Evolutionary conservation across 1,284 basidiomycete genomes (phyloP), one percentile per base, ranked within the genome.

Genomic region (Microbotryum intermedium): DNA sequence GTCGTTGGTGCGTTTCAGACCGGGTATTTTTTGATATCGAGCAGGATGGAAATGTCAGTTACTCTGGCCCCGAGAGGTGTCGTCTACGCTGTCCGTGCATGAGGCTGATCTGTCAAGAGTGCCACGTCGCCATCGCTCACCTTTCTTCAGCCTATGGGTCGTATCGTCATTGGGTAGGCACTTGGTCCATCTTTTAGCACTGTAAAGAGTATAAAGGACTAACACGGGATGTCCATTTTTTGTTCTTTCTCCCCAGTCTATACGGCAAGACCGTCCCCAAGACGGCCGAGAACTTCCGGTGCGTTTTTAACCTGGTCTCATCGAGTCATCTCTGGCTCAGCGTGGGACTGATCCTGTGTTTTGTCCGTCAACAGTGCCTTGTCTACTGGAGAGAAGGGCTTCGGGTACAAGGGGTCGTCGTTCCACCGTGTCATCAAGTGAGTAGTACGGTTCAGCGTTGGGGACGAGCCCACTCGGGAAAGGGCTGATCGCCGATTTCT

Each of bases 11-110:
- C n/a, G n/a, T n/a, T n/a, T n/a, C n/a, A n/a, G n/a, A 4, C 9
- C 58, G 67, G 72, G 87, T 95, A 71, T 95, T 84, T 80, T 95
- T 95, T 72, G 91, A 95, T 76, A 85, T 95, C 64, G 84, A 87
- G 71, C 90, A 94, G 76, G 61, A 67, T n/a, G 59, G 55, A 25
- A 26, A 46, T 26, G 34, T 39, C 11, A 39, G 34, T 39, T 39
- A 1, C 13, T 30, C 29, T 30, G 29, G 6, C 29, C 34, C 16
- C 34, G 34, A 29, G 45, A 9, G 34, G 4, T 23, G 44, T 44
- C 6, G 21, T 16, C 6, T 9, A 13, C 45, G 8, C 13, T 29
- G 25, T n/a, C 3, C 18, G 25, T 28, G 44, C 54, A 11, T 25
- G 23, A 54, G 39, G 18, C 25, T n/a, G 39, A n/a, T 18, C 26